These are phyloP conservation scores for Yarrowia divulgata DNA, from an alignment of 805 yeast species.

Conservation along the genomic window DNA sequence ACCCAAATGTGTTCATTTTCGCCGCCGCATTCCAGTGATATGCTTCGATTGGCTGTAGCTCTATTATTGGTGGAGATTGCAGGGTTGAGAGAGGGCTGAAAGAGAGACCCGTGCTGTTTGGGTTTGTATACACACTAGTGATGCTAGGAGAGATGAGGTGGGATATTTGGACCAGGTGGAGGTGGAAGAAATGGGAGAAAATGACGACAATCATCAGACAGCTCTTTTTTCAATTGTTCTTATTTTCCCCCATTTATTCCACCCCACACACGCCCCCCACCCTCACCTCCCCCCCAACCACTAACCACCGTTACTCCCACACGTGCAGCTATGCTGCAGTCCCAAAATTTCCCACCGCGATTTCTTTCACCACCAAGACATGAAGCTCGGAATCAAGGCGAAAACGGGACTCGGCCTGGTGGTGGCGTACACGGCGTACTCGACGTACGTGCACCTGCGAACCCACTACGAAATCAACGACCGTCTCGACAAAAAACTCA, in stretches of 20 bases:
- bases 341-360: constrained; percentile 12
- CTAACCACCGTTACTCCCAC: constrained; percentile 3
- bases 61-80: not conserved
- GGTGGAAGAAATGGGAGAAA: no score
- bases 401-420: constrained; percentile 45
- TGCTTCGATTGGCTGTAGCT: not conserved
- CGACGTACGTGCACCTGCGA: constrained; percentile 63
- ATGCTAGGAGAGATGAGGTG: not conserved
- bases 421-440: constrained; percentile 66
- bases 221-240: no score
- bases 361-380: constrained; percentile 19
- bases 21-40: not conserved
- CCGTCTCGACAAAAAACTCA: constrained; percentile 51
- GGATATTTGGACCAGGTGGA: not conserved
- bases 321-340: constrained; percentile 7
- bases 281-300: not conserved
- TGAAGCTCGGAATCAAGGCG: constrained; percentile 41
- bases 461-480: constrained; percentile 62
- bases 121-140: not conserved
- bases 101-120: not conserved
- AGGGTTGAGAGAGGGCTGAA: not conserved
- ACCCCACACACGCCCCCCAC: not conserved
- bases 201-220: no score
- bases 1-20: not conserved
- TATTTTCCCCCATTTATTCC: no score